Conservation (phyloP, 2,329 filamentous ascomycete genomes). For the Fusarium sp. region DNA sequence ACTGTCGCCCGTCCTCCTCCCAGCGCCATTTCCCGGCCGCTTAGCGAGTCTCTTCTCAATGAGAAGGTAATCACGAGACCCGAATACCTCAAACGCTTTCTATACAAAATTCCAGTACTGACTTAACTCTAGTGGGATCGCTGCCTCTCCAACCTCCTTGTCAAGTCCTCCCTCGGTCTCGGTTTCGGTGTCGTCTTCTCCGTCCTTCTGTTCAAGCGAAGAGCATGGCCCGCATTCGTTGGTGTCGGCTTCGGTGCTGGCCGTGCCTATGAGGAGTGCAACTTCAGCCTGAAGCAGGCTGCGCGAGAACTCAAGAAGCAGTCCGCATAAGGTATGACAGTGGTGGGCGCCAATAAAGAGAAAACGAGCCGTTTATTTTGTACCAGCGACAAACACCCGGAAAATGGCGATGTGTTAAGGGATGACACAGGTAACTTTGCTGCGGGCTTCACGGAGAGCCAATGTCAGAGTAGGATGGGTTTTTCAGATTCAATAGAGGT, state of each 20-base stretch:
- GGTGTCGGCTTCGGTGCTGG: constrained; percentile 95
- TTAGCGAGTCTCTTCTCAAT: constrained; percentile 97
- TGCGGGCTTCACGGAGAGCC: constrained; percentile 37
- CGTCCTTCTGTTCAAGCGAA: constrained; percentile 95
- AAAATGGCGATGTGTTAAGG: constrained; percentile 37
- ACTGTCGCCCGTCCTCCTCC: constrained; percentile 58
- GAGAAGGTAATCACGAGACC: constrained; percentile 79
- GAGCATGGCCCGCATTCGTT: constrained; percentile 96
- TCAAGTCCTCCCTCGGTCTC: constrained; percentile 95
- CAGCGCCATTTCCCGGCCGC: constrained; percentile 78
- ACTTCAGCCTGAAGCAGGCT: constrained; percentile 76
- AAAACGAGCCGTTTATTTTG: constrained; percentile 27
- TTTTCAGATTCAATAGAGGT: constrained; percentile 45
- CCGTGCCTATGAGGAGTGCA: constrained; percentile 98
- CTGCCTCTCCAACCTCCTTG: constrained; percentile 95
- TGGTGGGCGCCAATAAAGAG: not conserved
- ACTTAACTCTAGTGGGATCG: constrained; percentile 83
- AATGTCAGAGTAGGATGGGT: constrained; percentile 42
- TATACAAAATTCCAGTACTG: constrained; percentile 7
- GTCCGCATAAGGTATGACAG: constrained; percentile 47
- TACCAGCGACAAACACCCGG: constrained; percentile 36
- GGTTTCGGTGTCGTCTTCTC: constrained; percentile 99
- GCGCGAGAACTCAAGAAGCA: constrained; percentile 66
- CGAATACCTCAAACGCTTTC: not conserved
- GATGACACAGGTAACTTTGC: constrained; percentile 29